Base-by-base conservation (phyloP, 192 early-diverging fungal genomes). In the Obelidium mucronatum region DNA sequence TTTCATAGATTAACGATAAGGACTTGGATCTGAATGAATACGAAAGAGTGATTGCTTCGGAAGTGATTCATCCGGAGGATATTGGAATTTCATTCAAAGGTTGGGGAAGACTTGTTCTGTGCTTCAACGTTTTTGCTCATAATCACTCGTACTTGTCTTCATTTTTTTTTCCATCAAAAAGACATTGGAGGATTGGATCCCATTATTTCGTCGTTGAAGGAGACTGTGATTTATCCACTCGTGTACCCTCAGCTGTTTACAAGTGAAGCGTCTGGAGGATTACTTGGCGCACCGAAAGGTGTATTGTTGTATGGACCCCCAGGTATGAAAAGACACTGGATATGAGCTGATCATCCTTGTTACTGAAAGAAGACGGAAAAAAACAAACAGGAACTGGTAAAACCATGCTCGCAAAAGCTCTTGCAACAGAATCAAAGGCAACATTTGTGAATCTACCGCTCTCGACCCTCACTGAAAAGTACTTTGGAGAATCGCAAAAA, bases 381-480 rank as follows among this genome's bases (percentile, higher is more conserved):
- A 19, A 22, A 2, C 11, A 31, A 13, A 40, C 58, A 63, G 91
- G 96, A 30, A 97, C 96, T 74, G 98, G 98, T 56, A 99, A 99
- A 80, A 99, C 97, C 19, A 97, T 99, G 95, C 77, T 97, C 77
- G 98, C 98, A 61, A 98, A 98, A 83, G 98, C 98, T 3, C 88
- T 99, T 33, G 97, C 98, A 35, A 92, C 93, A 56, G 98, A 99
- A 80, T 97, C 95, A n/a, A 90, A 91, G 52, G 98, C 98, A 0
- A 96, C 92, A 0, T 99, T 99, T 77, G 96, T 99, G 81, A 99
- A 98, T 78, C 85, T 99, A 79, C 97, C 96, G 76, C 89, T 98
- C 37, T 96, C 94, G 1, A 98, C 98, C 13, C 84, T 99, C 75
- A 96, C 94, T 17, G 96, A 72, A 51, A 78, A 78, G n/a, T 78